phyloP scores from a whole-genome alignment of 176 grass and related monocot species.

The Sorghum bicolor region Sorghum_bicolor_NCBIv3 NC_012870.2:55378001-55378500 shows the following conservation, averaged over 20 bases:
- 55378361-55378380: conserved; percentile 62
- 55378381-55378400: conserved; percentile 68
- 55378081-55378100: conserved; percentile 76
- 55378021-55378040: conserved; percentile 63
- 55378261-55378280: conserved; percentile 90
- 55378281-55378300: conserved; percentile 62
- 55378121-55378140: conserved; percentile 76
- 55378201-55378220: conserved; percentile 43
- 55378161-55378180: conserved; percentile 80
- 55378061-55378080: conserved; percentile 78
- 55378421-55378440: conserved; percentile 57
- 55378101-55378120: conserved; percentile 48
- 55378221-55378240: conserved; percentile 68
- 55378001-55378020: conserved; percentile 58
- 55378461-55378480: conserved; percentile 67
- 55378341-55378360: conserved; percentile 92
- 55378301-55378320: conserved; percentile 63
- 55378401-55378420: conserved; percentile 57
- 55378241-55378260: conserved; percentile 84
- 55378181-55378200: conserved; percentile 82
- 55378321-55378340: conserved; percentile 74
- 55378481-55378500: conserved; percentile 87
- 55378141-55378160: conserved; percentile 67
- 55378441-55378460: conserved; percentile 74
- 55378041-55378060: conserved; percentile 77